Evolutionary conservation across 768 basidiomycete genomes (phyloP).

Genomic region (Rhizopogon salebrosus): DNA sequence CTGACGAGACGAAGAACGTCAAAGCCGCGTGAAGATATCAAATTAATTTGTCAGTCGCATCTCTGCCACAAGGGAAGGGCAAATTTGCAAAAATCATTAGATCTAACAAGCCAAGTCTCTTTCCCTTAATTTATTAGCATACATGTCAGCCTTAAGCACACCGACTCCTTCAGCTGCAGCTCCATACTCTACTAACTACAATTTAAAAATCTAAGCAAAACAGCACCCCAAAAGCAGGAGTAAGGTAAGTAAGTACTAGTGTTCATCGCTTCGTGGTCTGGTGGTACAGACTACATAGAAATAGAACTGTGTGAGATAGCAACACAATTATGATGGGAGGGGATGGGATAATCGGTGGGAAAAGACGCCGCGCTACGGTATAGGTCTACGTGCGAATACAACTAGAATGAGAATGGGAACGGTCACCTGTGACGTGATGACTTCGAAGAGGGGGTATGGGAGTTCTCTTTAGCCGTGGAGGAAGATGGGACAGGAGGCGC

Average conservation of each 20-base stretch:
- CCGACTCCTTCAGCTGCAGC: neutral
- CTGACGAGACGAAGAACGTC: no score
- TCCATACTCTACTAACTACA: neutral
- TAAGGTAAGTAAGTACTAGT: slow-evolving; percentile 1
- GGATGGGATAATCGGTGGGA: neutral
- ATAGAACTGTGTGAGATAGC: slow-evolving; percentile 1
- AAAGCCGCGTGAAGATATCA: no score
- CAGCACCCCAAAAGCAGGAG: neutral
- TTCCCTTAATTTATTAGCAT: slow-evolving; percentile 1
- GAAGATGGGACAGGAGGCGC: slow-evolving; percentile 27
- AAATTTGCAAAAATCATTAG: no score
- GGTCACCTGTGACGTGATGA: slow-evolving; percentile 2
- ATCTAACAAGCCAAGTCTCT: no score
- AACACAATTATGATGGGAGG: slow-evolving; percentile 1
- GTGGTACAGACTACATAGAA: neutral
- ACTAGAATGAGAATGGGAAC: neutral
- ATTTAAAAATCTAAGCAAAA: slow-evolving; percentile 10
- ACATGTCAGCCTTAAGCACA: neutral
- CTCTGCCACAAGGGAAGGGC: no score
- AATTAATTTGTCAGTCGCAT: no score
- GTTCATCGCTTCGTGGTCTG: slow-evolving; percentile 4
- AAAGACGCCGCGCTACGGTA: slow-evolving; percentile 1
- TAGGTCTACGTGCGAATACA: neutral
- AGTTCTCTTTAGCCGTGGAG: slow-evolving; percentile 13
- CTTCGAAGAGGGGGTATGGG: slow-evolving; percentile 7